Evolutionary conservation across 768 basidiomycete genomes (phyloP), one percentile per base, ranked within the genome.

Genomic region (Collybia nuda): DNA sequence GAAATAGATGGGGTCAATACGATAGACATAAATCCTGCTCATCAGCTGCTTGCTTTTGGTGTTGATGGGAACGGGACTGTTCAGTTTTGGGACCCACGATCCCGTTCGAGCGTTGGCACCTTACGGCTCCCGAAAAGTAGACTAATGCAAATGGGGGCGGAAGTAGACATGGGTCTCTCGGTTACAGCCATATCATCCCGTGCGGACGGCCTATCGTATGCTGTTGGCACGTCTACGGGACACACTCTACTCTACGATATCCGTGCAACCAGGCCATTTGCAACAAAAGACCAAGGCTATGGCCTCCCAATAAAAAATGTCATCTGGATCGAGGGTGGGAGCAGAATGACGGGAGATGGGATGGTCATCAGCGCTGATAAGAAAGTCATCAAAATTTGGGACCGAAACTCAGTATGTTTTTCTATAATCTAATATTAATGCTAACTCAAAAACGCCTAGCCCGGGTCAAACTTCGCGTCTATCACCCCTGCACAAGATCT

Each of bases 301-400:
- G 96, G 96, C 1, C 70, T 98, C 40, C 88, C 95, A 0, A 76
- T 99, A 26, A 89, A 88, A 65, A 86, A 77, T 44, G 81, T 98
- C 2, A 66, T 77, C 14, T 99, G 97, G 97, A 82, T 98, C 17
- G 90, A 95, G 60, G 91, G 91, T 29, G 90, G 90, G 9, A 82
- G 77, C 47, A 76, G 78, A 57, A 91, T 89, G 84, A 89, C 88
- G 2, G 92, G 92, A 43, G 88, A 90, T 40, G 89, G 91, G 0
- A 81, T 94, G 75, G 81, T 99, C 15, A 74, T 95, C 47, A 95
- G 89, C 66, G 92, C 93, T 0, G 97, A 99, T 69, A 90, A 86
- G 67, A 98, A 98, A 66, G 96, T 99, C 22, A 81, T 98, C 61
- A 99, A 99, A 70, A 87, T 98, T 23, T 99, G 97, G 97, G 90